A percentile compares a stretch with the other conserved stretches of the same genome.
These are phyloP conservation scores for Trametes cubensis DNA, from an alignment of 768 basidiomycete genomes.

Conservation along the genomic window DNA sequence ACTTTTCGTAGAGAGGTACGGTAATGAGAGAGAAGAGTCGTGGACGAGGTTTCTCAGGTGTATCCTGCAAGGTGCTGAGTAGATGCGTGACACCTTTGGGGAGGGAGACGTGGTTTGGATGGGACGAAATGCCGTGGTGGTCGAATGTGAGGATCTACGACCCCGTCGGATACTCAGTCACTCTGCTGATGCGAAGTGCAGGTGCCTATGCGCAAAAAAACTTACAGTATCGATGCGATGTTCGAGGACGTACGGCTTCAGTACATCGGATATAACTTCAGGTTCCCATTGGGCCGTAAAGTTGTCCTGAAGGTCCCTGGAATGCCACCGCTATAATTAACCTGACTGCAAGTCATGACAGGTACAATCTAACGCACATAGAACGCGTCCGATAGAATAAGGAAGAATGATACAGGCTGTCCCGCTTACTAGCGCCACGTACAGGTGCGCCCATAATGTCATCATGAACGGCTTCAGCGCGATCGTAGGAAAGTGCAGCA, in stretches of 20 bases:
- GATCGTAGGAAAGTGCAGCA: no score
- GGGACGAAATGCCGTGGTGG: conserved; percentile 69
- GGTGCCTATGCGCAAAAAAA: neutral
- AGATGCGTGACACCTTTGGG: conserved; percentile 56
- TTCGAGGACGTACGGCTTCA: conserved; percentile 59
- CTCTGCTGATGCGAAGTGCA: neutral
- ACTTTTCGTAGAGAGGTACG: conserved; percentile 60
- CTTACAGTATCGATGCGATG: conserved; percentile 65
- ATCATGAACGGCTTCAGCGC: no score
- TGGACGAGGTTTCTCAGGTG: conserved; percentile 34
- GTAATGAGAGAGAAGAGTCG: conserved; percentile 64
- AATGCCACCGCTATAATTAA: neutral
- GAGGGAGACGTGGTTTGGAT: conserved; percentile 85
- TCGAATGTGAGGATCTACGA: conserved; percentile 87
- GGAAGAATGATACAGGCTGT: no score
- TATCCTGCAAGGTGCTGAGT: conserved; percentile 25
- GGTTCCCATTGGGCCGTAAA: conserved; percentile 69
- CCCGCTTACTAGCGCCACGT: no score
- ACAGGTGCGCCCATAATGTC: no score
- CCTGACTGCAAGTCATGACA: no score
- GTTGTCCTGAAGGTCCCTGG: conserved; percentile 72
- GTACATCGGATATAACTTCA: conserved; percentile 55
- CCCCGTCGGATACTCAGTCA: neutral
- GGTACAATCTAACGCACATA: no score
- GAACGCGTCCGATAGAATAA: no score